phyloP scores from a whole-genome alignment of 2,329 filamentous ascomycete species.

The Parascedosporium putredinis region DNA sequence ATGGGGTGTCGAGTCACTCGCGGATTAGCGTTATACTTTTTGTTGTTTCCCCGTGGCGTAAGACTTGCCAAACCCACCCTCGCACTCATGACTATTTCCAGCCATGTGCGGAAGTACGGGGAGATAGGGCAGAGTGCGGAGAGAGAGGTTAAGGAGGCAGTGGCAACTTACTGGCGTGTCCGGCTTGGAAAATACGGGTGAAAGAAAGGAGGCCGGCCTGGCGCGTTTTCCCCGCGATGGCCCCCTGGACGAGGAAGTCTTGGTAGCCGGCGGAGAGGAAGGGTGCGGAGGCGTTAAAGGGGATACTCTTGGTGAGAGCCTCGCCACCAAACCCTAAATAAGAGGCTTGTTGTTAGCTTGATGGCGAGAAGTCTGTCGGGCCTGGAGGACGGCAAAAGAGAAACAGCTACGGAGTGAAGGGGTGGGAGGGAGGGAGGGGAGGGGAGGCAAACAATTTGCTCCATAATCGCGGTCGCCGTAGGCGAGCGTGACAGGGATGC shows the following conservation, averaged over 20 bases:
- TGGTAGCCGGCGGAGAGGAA: slow-evolving; percentile 59
- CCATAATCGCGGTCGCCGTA: slow-evolving; percentile 57
- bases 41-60: too few relatives aligned
- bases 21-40: too few relatives aligned
- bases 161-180: slow-evolving; percentile 34
- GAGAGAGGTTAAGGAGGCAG: neutral
- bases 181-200: slow-evolving; percentile 55
- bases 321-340: slow-evolving; percentile 55
- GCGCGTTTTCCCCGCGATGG: slow-evolving; percentile 61
- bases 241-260: slow-evolving; percentile 50
- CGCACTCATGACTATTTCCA: too few relatives aligned
- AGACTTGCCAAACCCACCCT: too few relatives aligned
- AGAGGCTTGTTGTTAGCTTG: too few relatives aligned
- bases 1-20: too few relatives aligned
- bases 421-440: too few relatives aligned
- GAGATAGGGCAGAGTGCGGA: neutral
- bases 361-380: too few relatives aligned
- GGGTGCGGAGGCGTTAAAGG: slow-evolving; percentile 28
- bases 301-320: slow-evolving; percentile 54
- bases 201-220: slow-evolving; percentile 71
- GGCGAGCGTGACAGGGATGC: slow-evolving; percentile 60
- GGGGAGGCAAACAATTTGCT: slow-evolving; percentile 41
- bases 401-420: too few relatives aligned
- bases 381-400: too few relatives aligned
- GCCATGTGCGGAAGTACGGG: too few relatives aligned